phyloP scores from a whole-genome alignment of 2,329 filamentous ascomycete genomes.

The Sporothrix globosa region DNA sequence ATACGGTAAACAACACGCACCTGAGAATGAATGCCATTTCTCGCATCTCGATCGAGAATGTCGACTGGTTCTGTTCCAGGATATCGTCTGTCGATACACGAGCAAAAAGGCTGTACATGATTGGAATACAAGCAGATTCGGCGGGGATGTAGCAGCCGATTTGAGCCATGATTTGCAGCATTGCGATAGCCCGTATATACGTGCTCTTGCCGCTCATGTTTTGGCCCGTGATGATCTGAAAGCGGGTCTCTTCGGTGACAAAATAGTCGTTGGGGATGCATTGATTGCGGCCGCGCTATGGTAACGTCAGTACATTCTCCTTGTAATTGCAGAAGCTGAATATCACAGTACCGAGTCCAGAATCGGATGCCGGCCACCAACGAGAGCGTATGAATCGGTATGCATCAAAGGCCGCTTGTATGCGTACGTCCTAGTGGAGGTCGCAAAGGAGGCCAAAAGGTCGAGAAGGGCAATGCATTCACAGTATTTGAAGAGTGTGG shows the following conservation, averaged over 20 bases:
- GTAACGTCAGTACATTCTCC: not conserved
- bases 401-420: slow-evolving; percentile 70
- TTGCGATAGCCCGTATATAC: slow-evolving; percentile 82
- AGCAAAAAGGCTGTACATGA: slow-evolving; percentile 83
- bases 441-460: slow-evolving; percentile 77
- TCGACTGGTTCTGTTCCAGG: slow-evolving; percentile 88
- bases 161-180: slow-evolving; percentile 91
- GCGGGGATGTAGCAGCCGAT: slow-evolving; percentile 90
- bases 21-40: slow-evolving; percentile 91
- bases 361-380: slow-evolving; percentile 76
- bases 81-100: slow-evolving; percentile 84
- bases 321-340: not conserved
- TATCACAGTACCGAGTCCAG: slow-evolving; percentile 60
- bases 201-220: slow-evolving; percentile 99
- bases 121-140: slow-evolving; percentile 76
- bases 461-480: slow-evolving; percentile 86
- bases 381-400: slow-evolving; percentile 67
- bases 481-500: slow-evolving; percentile 77
- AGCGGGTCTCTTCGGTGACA: slow-evolving; percentile 75
- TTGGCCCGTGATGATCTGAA: slow-evolving; percentile 92
- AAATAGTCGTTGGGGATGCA: slow-evolving; percentile 93
- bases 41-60: slow-evolving; percentile 92
- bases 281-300: slow-evolving; percentile 48
- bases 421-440: slow-evolving; percentile 63
- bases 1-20: slow-evolving; percentile 39